Conservation (phyloP, 1,139 yeast genomes). For the Suhomyces ambrosiae region DNA sequence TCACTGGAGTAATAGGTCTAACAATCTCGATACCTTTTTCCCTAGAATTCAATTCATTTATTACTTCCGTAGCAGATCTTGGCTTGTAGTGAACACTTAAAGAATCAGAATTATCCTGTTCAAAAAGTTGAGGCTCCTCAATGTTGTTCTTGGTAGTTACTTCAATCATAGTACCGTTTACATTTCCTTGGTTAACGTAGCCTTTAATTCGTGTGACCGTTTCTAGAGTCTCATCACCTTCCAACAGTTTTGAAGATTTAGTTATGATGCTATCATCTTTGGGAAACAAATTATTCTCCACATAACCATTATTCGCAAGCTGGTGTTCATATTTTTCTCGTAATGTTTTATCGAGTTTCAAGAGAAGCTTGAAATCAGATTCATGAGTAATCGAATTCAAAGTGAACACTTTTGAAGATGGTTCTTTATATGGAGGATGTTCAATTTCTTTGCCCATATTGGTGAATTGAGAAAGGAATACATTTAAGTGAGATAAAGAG, state of each 20-base stretch:
- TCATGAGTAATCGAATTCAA: neutral
- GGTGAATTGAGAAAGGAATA: neutral
- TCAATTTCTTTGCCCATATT: neutral
- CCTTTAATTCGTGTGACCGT: too few species aligned
- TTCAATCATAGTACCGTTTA: too few species aligned
- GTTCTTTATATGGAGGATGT: neutral
- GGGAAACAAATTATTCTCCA: constrained; percentile 5
- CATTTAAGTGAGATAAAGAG: neutral
- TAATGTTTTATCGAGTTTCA: neutral
- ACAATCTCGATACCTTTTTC: neutral
- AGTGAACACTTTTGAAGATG: neutral
- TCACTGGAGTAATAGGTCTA: neutral
- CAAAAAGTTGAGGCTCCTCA: too few species aligned
- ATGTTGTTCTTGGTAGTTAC: too few species aligned
- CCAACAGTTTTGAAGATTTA: neutral
- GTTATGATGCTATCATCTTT: neutral
- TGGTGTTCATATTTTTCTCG: neutral
- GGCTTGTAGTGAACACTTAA: too few species aligned
- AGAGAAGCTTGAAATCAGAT: neutral
- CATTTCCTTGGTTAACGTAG: too few species aligned
- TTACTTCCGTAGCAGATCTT: neutral
- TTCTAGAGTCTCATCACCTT: neutral
- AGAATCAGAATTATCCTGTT: too few species aligned
- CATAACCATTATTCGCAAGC: constrained; percentile 1
- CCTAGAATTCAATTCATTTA: neutral